Conservation (phyloP, 192 early-diverging fungal genomes). For the Gonapodya prolifera region DNA sequence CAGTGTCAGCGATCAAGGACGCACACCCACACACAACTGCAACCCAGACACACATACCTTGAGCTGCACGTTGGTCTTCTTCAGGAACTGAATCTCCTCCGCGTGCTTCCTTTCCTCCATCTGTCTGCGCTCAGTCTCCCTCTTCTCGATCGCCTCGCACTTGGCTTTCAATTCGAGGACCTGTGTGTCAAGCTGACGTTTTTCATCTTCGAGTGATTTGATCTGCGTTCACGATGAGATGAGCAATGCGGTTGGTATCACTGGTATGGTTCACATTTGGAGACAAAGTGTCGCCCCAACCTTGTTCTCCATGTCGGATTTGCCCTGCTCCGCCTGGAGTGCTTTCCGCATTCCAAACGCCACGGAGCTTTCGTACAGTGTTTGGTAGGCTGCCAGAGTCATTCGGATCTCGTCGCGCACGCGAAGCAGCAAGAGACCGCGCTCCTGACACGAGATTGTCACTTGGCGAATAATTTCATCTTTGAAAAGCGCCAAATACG, state of each 20-base stretch:
- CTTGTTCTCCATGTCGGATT: constrained; percentile 46
- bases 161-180: constrained; percentile 51
- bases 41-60: constrained; percentile 26
- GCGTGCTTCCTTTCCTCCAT: constrained; percentile 57
- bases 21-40: background rate
- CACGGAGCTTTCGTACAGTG: constrained; percentile 42
- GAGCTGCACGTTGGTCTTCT: constrained; percentile 52
- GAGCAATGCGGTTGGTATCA: background rate
- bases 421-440: constrained; percentile 41
- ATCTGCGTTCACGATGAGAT: constrained; percentile 19
- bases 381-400: constrained; percentile 54
- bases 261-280: background rate
- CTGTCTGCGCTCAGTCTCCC: constrained; percentile 41
- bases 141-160: constrained; percentile 50
- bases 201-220: constrained; percentile 49
- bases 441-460: constrained; percentile 49
- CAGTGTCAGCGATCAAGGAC: too few species aligned
- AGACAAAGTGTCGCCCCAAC: constrained; percentile 17
- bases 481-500: constrained; percentile 7
- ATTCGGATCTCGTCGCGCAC: constrained; percentile 54
- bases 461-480: constrained; percentile 56
- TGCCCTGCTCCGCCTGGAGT: constrained; percentile 45
- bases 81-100: constrained; percentile 52
- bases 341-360: constrained; percentile 57
- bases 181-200: constrained; percentile 36